These are phyloP conservation scores for Daldinia vernicosa DNA, from an alignment of 495 filamentous ascomycete species.

Conservation along the genomic window DNA sequence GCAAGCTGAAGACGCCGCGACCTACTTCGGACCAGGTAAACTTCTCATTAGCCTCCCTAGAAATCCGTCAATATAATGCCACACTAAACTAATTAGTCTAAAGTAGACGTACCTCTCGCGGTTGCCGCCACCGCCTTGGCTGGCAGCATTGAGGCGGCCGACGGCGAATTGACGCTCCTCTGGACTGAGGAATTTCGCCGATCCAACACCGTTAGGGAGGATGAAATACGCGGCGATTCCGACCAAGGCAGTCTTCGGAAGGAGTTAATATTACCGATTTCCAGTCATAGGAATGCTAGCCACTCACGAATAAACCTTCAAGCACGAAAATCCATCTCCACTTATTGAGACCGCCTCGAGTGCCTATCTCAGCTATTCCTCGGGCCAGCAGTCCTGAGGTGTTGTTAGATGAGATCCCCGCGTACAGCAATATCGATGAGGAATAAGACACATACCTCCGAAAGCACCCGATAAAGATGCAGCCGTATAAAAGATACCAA, in stretches of 20 bases:
- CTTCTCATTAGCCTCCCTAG: conserved; percentile 53
- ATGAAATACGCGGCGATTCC: conserved; percentile 63
- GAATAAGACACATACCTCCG: conserved; percentile 50
- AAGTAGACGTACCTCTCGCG: conserved; percentile 42
- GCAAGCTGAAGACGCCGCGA: conserved; percentile 66
- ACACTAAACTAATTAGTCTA: not conserved
- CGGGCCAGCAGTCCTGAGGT: conserved; percentile 57
- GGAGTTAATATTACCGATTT: not conserved
- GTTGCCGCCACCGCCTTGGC: conserved; percentile 35
- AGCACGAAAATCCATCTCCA: conserved; percentile 66
- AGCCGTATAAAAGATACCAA: conserved; percentile 64
- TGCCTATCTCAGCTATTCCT: conserved; percentile 52
- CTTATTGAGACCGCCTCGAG: conserved; percentile 50
- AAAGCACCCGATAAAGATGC: conserved; percentile 66
- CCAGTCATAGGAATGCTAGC: not conserved
- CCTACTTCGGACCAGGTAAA: conserved; percentile 73
- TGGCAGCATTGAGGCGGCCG: conserved; percentile 49
- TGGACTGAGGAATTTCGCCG: conserved; percentile 60
- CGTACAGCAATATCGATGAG: not conserved
- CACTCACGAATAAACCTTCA: conserved; percentile 58
- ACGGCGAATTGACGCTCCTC: conserved; percentile 56
- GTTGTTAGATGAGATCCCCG: conserved; percentile 7
- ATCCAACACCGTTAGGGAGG: conserved; percentile 66
- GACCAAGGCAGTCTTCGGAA: conserved; percentile 58
- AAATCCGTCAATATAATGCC: conserved; percentile 24